A percentile compares a stretch with the other conserved stretches of the same genome.
These are phyloP conservation scores for Candida parachauliodes DNA, from an alignment of 805 yeast genomes.

Conservation along the genomic window DNA sequence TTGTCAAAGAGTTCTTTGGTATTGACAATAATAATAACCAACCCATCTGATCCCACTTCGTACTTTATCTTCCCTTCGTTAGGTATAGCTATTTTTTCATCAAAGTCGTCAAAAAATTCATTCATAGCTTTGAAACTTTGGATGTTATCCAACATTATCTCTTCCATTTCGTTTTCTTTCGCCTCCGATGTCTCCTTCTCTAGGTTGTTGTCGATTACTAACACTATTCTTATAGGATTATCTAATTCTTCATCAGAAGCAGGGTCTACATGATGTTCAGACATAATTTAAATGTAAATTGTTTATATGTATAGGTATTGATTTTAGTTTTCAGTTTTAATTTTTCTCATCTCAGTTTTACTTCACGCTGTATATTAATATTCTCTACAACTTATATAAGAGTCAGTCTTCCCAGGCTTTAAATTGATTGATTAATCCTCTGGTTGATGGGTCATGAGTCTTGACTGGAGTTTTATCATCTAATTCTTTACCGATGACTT, in stretches of 20 bases:
- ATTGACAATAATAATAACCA: conserved; percentile 54
- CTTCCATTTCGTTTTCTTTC: conserved; percentile 47
- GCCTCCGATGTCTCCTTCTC: conserved; percentile 8
- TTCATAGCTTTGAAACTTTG: conserved; percentile 48
- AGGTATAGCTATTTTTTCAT: conserved; percentile 48
- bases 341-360: conserved; percentile 5
- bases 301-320: no score
- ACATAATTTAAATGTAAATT: no score
- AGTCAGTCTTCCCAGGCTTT: conserved; percentile 62
- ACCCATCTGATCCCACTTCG: conserved; percentile 60
- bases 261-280: conserved; percentile 5
- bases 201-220: conserved; percentile 20
- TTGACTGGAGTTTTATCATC: conserved; percentile 54
- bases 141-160: conserved; percentile 42
- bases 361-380: no score
- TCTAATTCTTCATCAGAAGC: conserved; percentile 32
- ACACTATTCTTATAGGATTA: conserved; percentile 43
- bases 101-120: conserved; percentile 50
- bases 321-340: neutral
- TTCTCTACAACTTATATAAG: conserved; percentile 3
- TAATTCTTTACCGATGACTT: conserved; percentile 88
- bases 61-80: conserved; percentile 54
- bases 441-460: conserved; percentile 87
- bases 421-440: conserved; percentile 91
- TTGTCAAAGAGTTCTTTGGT: conserved; percentile 30